Evolutionary conservation across 192 early-diverging fungal species (phyloP), one percentile per base, ranked within the genome.

Genomic region (Lobosporangium transversale): DNA sequence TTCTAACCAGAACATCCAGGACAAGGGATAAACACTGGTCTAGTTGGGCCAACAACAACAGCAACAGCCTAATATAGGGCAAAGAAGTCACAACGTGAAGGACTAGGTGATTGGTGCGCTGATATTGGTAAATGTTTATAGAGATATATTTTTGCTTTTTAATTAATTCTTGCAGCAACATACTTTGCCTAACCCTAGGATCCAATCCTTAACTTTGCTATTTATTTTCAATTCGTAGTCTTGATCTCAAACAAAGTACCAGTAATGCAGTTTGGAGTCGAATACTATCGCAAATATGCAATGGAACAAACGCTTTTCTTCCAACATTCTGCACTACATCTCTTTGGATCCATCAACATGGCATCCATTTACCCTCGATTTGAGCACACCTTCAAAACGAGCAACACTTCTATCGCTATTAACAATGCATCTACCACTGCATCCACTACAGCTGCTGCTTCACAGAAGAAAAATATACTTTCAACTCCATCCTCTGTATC

Each of bases 261-360:
- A 0, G 74, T 80, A 0, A 61, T 78, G 23, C 75, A 79, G 33
- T 69, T 67, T 15, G 60, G 65, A 6, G 47, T 65, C 15, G 36
- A 80, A 1, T 60, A 74, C 21, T 74, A 70, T 31, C 23, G 73
- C 3, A 61, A 65, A 42, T 33, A 50, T 14, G 79, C 81, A 1
- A 58, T 68, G 26, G 66, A 80, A 59, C 58, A 82, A 20, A 78
- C 81, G 42, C 31, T 71, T 8, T 15, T 69, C 14, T 53, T 79
- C 4, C 75, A 73, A 6, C 63, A 81, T 30, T 76, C 73, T 10
- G 59, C 67, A 4, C 52, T 84, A 42, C 62, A 66, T 10, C 31
- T 75, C 18, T 75, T 75, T 66, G 70, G 57, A 23, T 75, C 70
- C 2, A 75, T 75, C 31, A 59, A 75, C 50, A 75, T 75, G 70